Evolutionary conservation across 306 rosid genomes (phyloP).

Genomic region (Pueraria montana): DNA sequence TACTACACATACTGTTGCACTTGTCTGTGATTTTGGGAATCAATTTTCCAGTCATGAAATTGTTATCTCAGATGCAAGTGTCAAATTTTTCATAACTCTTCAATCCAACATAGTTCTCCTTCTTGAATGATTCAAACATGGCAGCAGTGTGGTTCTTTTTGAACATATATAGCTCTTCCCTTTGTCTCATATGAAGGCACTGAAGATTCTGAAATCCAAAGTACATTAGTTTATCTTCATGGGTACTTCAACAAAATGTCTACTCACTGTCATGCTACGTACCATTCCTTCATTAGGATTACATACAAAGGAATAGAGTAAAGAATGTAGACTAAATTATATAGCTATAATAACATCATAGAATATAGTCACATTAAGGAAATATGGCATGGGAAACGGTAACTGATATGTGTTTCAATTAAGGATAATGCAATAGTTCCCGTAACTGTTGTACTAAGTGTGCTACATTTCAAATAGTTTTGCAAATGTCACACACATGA

Average conservation of each 20-base stretch:
- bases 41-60: slow-evolving; percentile 40
- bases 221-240: slow-evolving; percentile 37
- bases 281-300: slow-evolving; percentile 51
- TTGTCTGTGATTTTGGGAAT: slow-evolving; percentile 34
- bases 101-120: slow-evolving; percentile 30
- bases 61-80: slow-evolving; percentile 26
- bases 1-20: slow-evolving; percentile 51
- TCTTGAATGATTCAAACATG: slow-evolving; percentile 36
- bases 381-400: slow-evolving; percentile 7
- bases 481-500: background rate
- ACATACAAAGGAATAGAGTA: slow-evolving; percentile 29
- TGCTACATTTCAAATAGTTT: slow-evolving; percentile 5
- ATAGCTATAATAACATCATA: slow-evolving; percentile 31
- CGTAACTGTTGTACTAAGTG: background rate
- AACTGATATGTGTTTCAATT: slow-evolving; percentile 20
- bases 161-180: slow-evolving; percentile 38
- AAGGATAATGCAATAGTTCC: background rate
- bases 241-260: slow-evolving; percentile 56
- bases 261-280: slow-evolving; percentile 36
- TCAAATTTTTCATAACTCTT: slow-evolving; percentile 29
- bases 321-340: background rate
- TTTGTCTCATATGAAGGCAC: slow-evolving; percentile 58
- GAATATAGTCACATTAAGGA: slow-evolving; percentile 30
- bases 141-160: slow-evolving; percentile 25
- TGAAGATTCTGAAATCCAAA: slow-evolving; percentile 52